Conservation (phyloP, 257 asterid genomes). For the Jacaranda mimosifolia region DNA sequence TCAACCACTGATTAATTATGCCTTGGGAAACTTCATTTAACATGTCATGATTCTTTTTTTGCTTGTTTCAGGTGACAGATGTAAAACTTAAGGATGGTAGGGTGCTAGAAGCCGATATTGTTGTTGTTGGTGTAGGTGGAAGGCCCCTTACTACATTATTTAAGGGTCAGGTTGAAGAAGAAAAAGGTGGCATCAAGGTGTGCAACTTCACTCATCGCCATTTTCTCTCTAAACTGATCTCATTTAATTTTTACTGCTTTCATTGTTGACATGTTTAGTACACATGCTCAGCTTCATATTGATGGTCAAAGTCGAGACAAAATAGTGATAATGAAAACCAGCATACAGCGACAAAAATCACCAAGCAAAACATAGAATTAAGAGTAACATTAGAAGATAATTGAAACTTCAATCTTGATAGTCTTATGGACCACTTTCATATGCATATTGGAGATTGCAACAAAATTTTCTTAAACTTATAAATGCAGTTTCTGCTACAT, state of each 20-base stretch:
- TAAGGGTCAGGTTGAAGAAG: conserved; percentile 87
- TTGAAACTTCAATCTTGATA: background rate
- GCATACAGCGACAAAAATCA: background rate
- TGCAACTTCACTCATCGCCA: conserved; percentile 10
- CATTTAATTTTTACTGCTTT: conserved; percentile 7
- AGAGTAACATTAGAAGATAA: background rate
- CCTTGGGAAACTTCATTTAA: conserved; percentile 4
- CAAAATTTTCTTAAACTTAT: background rate
- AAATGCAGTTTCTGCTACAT: background rate
- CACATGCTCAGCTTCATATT: background rate
- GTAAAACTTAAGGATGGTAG: conserved; percentile 87
- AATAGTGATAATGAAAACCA: background rate
- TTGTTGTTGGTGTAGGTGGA: conserved; percentile 90
- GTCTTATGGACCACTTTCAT: background rate
- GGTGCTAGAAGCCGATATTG: conserved; percentile 83
- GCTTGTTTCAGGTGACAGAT: conserved; percentile 61
- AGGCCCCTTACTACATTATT: conserved; percentile 71
- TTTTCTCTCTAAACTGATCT: conserved; percentile 3
- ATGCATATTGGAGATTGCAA: background rate
- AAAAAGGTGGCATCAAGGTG: conserved; percentile 87
- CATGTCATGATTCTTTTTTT: background rate
- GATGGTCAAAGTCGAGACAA: background rate
- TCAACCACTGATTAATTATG: conserved; percentile 8
- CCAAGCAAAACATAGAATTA: background rate
- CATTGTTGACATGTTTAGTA: background rate